Conservation (phyloP, 495 filamentous ascomycete species). For the Penicillium cosmopolitanum region DNA sequence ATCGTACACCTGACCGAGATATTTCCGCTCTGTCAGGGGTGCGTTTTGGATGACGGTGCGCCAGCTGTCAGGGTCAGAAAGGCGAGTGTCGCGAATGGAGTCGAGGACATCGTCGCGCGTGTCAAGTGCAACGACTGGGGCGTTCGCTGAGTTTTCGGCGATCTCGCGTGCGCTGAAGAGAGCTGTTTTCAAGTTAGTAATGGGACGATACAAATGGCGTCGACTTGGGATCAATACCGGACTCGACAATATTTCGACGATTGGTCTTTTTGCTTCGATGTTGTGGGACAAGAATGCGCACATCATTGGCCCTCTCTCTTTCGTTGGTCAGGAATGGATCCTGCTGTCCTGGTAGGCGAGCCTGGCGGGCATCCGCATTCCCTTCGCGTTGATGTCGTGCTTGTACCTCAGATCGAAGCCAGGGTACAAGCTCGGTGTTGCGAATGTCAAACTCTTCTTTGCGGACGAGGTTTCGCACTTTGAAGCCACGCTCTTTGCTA, state of each 20-base stretch:
- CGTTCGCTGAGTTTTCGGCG: constrained; percentile 66
- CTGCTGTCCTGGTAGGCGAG: constrained; percentile 50
- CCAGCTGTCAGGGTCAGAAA: constrained; percentile 88
- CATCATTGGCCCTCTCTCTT: constrained; percentile 60
- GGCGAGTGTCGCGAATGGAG: constrained; percentile 69
- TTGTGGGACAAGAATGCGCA: constrained; percentile 78
- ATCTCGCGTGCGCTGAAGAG: constrained; percentile 64
- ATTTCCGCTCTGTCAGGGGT: constrained; percentile 77
- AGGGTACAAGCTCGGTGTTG: constrained; percentile 72
- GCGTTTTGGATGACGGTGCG: constrained; percentile 77
- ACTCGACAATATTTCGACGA: constrained; percentile 80
- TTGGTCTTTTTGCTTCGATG: constrained; percentile 91
- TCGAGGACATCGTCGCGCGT: constrained; percentile 86
- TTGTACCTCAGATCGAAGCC: constrained; percentile 81
- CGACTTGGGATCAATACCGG: constrained; percentile 44
- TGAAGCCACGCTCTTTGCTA: constrained; percentile 67
- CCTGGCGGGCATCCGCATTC: constrained; percentile 46
- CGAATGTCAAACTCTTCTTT: constrained; percentile 86
- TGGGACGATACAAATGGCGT: constrained; percentile 1
- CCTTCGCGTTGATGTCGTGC: constrained; percentile 71
- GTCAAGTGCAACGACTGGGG: constrained; percentile 87
- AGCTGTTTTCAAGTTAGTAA: constrained; percentile 43
- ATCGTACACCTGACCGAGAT: constrained; percentile 84
- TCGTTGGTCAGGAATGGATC: constrained; percentile 45
- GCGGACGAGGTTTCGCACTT: constrained; percentile 71